A percentile compares a stretch with the other conserved stretches of the same genome.
phyloP scores from a whole-genome alignment of 176 grass and related monocot genomes.

The Miscanthus lutarioriparius region DNA sequence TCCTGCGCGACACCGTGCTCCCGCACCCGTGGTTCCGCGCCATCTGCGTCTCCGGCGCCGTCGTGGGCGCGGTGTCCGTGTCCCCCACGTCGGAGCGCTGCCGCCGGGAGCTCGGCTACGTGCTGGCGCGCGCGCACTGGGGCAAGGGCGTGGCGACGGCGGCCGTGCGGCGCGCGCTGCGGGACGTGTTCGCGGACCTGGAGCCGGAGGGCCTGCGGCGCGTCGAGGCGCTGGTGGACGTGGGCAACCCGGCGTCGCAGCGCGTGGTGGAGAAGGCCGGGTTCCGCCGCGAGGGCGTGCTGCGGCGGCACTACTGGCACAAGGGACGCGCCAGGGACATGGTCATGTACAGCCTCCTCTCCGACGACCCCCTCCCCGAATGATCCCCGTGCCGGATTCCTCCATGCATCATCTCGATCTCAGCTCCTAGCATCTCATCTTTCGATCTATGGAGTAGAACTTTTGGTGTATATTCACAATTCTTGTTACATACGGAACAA shows the following conservation, averaged over 20 bases:
- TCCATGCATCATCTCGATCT: background rate
- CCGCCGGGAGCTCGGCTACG: conserved; percentile 70
- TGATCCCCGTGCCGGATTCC: background rate
- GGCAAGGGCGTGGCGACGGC: conserved; percentile 63
- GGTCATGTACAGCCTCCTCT: conserved; percentile 69
- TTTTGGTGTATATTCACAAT: too few relatives aligned
- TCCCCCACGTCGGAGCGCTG: conserved; percentile 34
- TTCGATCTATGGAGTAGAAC: too few relatives aligned
- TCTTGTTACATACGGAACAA: background rate
- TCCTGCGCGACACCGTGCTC: conserved; percentile 49
- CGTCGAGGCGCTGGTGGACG: conserved; percentile 73
- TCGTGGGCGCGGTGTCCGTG: conserved; percentile 61
- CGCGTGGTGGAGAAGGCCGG: conserved; percentile 77
- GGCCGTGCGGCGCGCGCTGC: conserved; percentile 45
- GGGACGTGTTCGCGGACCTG: conserved; percentile 35
- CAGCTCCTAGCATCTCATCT: too few relatives aligned
- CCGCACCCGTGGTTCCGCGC: conserved; percentile 76
- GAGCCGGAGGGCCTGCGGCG: conserved; percentile 49
- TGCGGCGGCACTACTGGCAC: conserved; percentile 55
- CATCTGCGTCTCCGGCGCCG: conserved; percentile 43
- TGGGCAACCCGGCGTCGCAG: conserved; percentile 70
- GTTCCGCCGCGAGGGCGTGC: conserved; percentile 63
- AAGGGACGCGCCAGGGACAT: conserved; percentile 60
- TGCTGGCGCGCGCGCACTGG: conserved; percentile 66
- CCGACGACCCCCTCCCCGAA: conserved; percentile 5